phyloP scores from a whole-genome alignment of 75 land plant genomes.

The Gnetum montanum region DNA sequence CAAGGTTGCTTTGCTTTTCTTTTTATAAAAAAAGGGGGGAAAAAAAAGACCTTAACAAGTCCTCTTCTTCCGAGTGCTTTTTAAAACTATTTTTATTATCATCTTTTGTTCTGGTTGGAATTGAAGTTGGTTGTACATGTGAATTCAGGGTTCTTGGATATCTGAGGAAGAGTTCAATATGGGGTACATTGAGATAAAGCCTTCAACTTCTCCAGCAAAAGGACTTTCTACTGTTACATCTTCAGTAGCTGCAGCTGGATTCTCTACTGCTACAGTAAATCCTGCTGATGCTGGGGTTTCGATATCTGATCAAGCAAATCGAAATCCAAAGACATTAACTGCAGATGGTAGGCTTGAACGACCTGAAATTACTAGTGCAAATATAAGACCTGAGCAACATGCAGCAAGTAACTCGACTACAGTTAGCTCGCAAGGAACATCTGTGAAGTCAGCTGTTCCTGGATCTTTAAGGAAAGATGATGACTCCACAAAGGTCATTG shows the following conservation, averaged over 20 bases:
- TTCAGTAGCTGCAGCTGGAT: conserved; percentile 14
- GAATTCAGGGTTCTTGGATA: conserved; percentile 66
- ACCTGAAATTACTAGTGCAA: conserved; percentile 15
- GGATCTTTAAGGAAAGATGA: conserved; percentile 21
- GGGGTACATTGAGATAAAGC: conserved; percentile 81
- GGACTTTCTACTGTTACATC: conserved; percentile 15
- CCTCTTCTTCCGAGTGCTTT: not conserved
- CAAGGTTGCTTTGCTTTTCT: conserved; percentile 72
- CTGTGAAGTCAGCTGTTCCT: conserved; percentile 6
- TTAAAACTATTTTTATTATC: not conserved
- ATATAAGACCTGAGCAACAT: conserved; percentile 24
- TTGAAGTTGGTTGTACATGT: not conserved
- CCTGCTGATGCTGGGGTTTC: conserved; percentile 16
- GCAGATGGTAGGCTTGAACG: conserved; percentile 35
- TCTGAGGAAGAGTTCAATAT: conserved; percentile 92
- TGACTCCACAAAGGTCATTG: conserved; percentile 17
- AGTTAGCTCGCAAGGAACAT: too few relatives aligned
- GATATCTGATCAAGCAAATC: conserved; percentile 20
- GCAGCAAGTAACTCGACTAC: too few relatives aligned
- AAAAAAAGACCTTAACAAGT: not conserved
- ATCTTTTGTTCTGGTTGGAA: too few relatives aligned
- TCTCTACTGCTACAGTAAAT: conserved; percentile 11
- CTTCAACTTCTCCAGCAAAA: conserved; percentile 47
- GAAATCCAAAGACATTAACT: conserved; percentile 6
- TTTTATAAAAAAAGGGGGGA: not conserved